Percentiles rank a stretch among this genome's conserved stretches.
Evolutionary conservation across 495 filamentous ascomycete genomes (phyloP).

Genomic region (Penicillium canescens): DNA sequence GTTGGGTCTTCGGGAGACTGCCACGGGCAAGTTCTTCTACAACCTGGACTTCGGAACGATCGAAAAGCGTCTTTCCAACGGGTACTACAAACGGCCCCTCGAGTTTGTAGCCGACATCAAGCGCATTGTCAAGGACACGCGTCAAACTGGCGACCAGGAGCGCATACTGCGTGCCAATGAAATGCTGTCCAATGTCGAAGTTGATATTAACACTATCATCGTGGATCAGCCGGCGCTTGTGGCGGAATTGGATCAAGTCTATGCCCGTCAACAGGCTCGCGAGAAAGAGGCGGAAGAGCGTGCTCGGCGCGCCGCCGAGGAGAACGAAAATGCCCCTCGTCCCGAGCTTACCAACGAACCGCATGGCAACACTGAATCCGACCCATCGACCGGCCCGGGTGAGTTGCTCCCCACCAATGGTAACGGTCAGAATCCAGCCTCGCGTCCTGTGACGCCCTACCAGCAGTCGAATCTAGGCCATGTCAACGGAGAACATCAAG

Average conservation of each 20-base stretch:
- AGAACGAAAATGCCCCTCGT: slow-evolving; percentile 26
- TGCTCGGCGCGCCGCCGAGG: slow-evolving; percentile 52
- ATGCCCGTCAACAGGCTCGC: slow-evolving; percentile 70
- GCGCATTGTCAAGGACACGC: slow-evolving; percentile 79
- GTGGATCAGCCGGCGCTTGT: slow-evolving; percentile 61
- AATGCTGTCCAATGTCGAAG: slow-evolving; percentile 85
- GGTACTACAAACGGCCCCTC: slow-evolving; percentile 84
- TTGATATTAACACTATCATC: slow-evolving; percentile 76
- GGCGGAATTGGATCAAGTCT: slow-evolving; percentile 70
- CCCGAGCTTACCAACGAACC: slow-evolving; percentile 39
- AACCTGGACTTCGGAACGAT: slow-evolving; percentile 93
- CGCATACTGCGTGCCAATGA: slow-evolving; percentile 83
- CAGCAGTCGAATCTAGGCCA: slow-evolving; percentile 48
- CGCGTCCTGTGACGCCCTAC: slow-evolving; percentile 54
- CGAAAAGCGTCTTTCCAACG: slow-evolving; percentile 90
- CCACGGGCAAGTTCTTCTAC: slow-evolving; percentile 82
- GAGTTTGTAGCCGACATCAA: slow-evolving; percentile 88
- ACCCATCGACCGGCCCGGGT: slow-evolving; percentile 56
- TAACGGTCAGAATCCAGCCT: slow-evolving; percentile 26
- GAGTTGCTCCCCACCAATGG: slow-evolving; percentile 49
- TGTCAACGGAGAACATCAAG: slow-evolving; percentile 50
- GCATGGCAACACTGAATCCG: slow-evolving; percentile 44
- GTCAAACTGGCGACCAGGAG: slow-evolving; percentile 71
- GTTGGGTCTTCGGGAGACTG: slow-evolving; percentile 65
- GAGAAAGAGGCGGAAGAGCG: slow-evolving; percentile 65